Percentiles rank a stretch among this genome's conserved stretches.
Evolutionary conservation across 2,329 filamentous ascomycete genomes (phyloP).

Genomic region (Ceratocystis ficicola): DNA sequence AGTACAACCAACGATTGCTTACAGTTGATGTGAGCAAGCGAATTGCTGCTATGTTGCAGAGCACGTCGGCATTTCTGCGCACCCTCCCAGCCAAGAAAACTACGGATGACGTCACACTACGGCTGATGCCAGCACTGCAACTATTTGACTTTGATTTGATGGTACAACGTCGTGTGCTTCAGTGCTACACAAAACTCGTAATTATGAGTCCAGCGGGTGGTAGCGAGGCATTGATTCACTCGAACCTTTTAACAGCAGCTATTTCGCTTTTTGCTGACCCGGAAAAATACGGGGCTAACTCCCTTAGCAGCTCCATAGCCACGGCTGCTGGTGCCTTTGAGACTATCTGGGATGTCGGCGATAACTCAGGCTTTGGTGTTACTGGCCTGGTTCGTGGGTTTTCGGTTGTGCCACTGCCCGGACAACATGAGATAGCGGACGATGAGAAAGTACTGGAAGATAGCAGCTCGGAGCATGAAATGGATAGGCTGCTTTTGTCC

Average conservation of each 20-base stretch:
- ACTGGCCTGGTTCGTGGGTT: slow-evolving; percentile 74
- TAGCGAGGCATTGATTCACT: slow-evolving; percentile 76
- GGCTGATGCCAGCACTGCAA: slow-evolving; percentile 73
- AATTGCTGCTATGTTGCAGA: slow-evolving; percentile 87
- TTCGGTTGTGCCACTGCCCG: slow-evolving; percentile 55
- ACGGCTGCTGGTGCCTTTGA: slow-evolving; percentile 84
- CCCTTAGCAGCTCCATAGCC: slow-evolving; percentile 80
- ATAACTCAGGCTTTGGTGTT: slow-evolving; percentile 90
- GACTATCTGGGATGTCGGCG: slow-evolving; percentile 84
- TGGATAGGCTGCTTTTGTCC: slow-evolving; percentile 50
- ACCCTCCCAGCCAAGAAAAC: slow-evolving; percentile 72
- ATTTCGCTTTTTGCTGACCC: slow-evolving; percentile 89
- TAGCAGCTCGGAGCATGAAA: slow-evolving; percentile 49
- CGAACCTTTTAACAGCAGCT: slow-evolving; percentile 78
- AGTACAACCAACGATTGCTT: slow-evolving; percentile 82
- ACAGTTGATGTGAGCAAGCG: slow-evolving; percentile 90
- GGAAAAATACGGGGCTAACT: slow-evolving; percentile 73
- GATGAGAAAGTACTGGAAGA: slow-evolving; percentile 34
- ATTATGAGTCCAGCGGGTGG: slow-evolving; percentile 76
- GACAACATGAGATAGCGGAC: slow-evolving; percentile 44
- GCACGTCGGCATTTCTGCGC: slow-evolving; percentile 80
- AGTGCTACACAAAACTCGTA: slow-evolving; percentile 87
- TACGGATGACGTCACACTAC: slow-evolving; percentile 73
- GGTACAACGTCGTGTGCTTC: slow-evolving; percentile 82
- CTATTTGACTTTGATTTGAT: slow-evolving; percentile 83